A percentile compares a stretch with the other conserved stretches of the same genome.
phyloP scores from a whole-genome alignment of 2,329 filamentous ascomycete species.

The Microdochium nivale region DNA sequence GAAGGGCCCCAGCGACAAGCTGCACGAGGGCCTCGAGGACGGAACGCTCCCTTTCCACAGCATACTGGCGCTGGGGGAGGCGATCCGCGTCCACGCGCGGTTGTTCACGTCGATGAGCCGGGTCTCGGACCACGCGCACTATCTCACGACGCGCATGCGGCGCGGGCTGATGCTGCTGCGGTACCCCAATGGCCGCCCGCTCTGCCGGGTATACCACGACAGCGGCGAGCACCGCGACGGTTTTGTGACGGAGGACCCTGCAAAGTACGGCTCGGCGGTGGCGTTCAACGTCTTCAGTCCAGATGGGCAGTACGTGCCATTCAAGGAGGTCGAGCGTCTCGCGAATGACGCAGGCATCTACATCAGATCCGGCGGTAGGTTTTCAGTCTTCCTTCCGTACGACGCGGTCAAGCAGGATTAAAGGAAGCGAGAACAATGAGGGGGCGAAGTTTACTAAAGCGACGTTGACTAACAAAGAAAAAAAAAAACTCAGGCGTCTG shows the following conservation, averaged over 20 bases:
- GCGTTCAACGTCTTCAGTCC: constrained; percentile 52
- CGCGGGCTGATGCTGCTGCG: constrained; percentile 34
- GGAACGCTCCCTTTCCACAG: constrained; percentile 58
- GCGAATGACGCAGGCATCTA: constrained; percentile 49
- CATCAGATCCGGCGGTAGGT: constrained; percentile 46
- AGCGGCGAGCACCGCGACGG: constrained; percentile 38
- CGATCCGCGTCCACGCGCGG: constrained; percentile 45
- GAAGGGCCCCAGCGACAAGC: constrained; percentile 24
- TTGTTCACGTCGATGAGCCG: constrained; percentile 51
- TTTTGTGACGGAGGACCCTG: constrained; percentile 12
- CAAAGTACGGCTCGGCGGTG: constrained; percentile 50
- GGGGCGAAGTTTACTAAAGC: neutral
- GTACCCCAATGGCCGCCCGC: constrained; percentile 42
- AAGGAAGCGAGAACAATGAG: no score
- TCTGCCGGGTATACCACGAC: constrained; percentile 48
- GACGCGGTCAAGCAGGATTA: no score
- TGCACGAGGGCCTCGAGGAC: constrained; percentile 57
- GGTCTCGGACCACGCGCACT: constrained; percentile 48
- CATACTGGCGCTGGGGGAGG: constrained; percentile 53
- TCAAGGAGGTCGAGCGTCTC: constrained; percentile 48
- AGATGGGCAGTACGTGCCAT: constrained; percentile 44
- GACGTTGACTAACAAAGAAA: no score
- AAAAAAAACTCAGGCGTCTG: constrained; percentile 36
- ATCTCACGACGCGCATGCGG: constrained; percentile 41
- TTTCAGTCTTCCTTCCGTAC: no score